phyloP scores from a whole-genome alignment of 2,329 filamentous ascomycete species.

The Talaromyces sp. region DNA sequence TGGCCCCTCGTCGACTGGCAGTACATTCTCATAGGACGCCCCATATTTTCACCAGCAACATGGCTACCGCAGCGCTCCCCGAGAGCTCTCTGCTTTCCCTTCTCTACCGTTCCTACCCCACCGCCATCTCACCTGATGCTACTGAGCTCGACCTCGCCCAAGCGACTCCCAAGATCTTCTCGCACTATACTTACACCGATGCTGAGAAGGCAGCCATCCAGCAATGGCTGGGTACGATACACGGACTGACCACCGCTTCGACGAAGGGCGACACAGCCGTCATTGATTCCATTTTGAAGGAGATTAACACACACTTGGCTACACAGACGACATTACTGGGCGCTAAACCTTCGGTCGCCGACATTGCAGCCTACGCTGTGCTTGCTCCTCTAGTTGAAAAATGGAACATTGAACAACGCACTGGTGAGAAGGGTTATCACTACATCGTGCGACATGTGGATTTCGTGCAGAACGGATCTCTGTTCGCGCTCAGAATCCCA shows the following conservation, averaged over 20 bases:
- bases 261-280: conserved; percentile 53
- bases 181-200: conserved; percentile 66
- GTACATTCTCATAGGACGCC: not conserved
- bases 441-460: conserved; percentile 89
- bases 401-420: conserved; percentile 83
- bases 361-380: conserved; percentile 76
- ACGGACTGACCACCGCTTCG: conserved; percentile 60
- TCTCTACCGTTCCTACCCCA: conserved; percentile 45
- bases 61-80: conserved; percentile 37
- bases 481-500: conserved; percentile 66
- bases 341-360: conserved; percentile 81
- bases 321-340: conserved; percentile 86
- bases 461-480: conserved; percentile 84
- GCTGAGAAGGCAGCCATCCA: conserved; percentile 82
- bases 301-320: conserved; percentile 82
- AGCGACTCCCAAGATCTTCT: conserved; percentile 62
- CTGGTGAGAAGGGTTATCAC: conserved; percentile 82
- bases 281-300: conserved; percentile 64
- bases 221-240: conserved; percentile 79
- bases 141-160: conserved; percentile 45
- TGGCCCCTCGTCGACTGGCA: not conserved
- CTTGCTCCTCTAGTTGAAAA: conserved; percentile 71
- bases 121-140: conserved; percentile 37
- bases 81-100: conserved; percentile 44
- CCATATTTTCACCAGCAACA: conserved; percentile 16